Conservation (phyloP, 306 rosid species). For the Dicorynia guianensis region DNA sequence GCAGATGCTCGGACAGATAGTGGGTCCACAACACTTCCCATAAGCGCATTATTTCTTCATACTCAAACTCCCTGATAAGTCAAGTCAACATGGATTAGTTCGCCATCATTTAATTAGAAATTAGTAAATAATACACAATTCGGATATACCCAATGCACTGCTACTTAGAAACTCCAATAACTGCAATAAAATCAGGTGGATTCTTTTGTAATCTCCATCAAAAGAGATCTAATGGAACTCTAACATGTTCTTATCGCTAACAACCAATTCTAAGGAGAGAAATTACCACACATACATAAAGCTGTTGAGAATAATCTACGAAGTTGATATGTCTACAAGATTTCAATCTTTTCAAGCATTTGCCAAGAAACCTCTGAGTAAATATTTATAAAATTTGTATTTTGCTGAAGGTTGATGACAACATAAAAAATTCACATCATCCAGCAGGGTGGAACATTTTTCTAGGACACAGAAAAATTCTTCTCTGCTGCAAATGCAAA, state of each 20-base stretch:
- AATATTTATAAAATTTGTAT: background rate
- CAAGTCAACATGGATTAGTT: constrained; percentile 28
- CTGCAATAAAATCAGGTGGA: constrained; percentile 4
- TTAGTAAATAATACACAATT: background rate
- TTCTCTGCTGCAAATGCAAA: background rate
- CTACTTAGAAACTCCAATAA: constrained; percentile 21
- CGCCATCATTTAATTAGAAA: background rate
- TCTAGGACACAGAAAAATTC: background rate
- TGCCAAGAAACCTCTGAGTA: background rate
- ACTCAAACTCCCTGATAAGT: constrained; percentile 82
- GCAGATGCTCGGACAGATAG: constrained; percentile 89
- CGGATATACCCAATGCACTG: constrained; percentile 14
- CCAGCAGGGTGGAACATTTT: background rate
- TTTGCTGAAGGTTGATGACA: background rate
- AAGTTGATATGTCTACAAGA: background rate
- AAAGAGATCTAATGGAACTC: constrained; percentile 7
- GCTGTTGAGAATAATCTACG: background rate
- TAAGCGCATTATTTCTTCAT: constrained; percentile 72
- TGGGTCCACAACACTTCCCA: constrained; percentile 99
- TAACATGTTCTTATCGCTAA: background rate
- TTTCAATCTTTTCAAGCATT: constrained; percentile 4
- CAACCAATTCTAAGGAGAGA: background rate
- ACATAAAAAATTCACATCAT: background rate
- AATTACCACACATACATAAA: too few relatives aligned
- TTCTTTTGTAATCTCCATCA: background rate